A percentile compares a stretch with the other conserved stretches of the same genome.
These are phyloP conservation scores for Picea glauca DNA, from an alignment of 75 land plant species.

Conservation along the genomic window DNA sequence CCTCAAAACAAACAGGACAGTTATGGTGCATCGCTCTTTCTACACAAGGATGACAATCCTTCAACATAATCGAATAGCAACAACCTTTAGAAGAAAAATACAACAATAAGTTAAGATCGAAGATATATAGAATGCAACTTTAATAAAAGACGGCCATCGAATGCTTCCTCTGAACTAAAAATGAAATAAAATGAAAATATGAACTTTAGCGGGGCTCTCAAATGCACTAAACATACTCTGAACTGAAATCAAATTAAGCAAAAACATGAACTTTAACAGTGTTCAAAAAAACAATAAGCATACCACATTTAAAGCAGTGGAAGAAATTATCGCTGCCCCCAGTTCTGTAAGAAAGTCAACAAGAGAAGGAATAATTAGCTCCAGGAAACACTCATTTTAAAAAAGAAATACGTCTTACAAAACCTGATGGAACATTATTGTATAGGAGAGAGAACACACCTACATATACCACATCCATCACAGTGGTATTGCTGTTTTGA, in stretches of 20 bases:
- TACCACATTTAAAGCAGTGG: slow-evolving; percentile 67
- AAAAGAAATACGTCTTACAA: not conserved
- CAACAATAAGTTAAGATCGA: too few relatives aligned
- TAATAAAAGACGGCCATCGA: not conserved
- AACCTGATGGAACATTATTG: not conserved
- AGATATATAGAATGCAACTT: too few relatives aligned
- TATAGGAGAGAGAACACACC: slow-evolving; percentile 16
- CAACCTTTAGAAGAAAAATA: too few relatives aligned
- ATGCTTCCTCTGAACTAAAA: not conserved
- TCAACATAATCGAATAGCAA: too few relatives aligned
- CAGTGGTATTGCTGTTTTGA: slow-evolving; percentile 24
- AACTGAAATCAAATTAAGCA: too few relatives aligned
- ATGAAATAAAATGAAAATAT: too few relatives aligned
- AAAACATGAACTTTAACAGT: not conserved
- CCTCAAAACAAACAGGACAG: too few relatives aligned
- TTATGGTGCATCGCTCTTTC: too few relatives aligned
- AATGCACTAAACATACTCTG: not conserved
- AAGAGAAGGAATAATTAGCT: not conserved
- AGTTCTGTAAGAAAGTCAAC: slow-evolving; percentile 36
- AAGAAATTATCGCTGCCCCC: slow-evolving; percentile 40
- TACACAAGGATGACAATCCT: too few relatives aligned
- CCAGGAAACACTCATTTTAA: not conserved
- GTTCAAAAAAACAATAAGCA: slow-evolving; percentile 1
- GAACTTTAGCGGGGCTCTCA: not conserved
- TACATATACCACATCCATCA: slow-evolving; percentile 70